Conservation (phyloP, 2,329 filamentous ascomycete species). For the Aspergillus unguis region DNA sequence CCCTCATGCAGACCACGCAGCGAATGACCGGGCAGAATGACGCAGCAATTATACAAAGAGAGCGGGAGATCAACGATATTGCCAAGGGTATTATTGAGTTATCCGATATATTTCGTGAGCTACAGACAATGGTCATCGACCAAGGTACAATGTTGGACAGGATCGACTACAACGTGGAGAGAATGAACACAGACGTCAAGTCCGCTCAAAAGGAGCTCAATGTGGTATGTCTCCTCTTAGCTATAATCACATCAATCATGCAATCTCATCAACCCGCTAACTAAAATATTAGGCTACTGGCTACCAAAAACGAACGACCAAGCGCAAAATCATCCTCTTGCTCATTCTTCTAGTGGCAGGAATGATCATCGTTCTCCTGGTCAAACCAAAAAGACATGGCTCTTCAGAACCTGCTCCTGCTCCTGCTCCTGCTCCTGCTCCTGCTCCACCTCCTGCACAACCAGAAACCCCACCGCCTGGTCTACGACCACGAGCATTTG, state of each 20-base stretch:
- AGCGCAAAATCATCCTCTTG: slow-evolving; percentile 89
- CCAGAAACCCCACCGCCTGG: slow-evolving; percentile 21
- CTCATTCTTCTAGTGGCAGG: slow-evolving; percentile 78
- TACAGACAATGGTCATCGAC: slow-evolving; percentile 93
- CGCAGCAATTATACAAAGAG: slow-evolving; percentile 79
- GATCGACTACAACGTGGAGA: slow-evolving; percentile 97
- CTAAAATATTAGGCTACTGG: slow-evolving; percentile 58
- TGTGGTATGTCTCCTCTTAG: slow-evolving; percentile 51
- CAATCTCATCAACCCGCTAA: slow-evolving; percentile 6
- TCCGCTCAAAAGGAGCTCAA: slow-evolving; percentile 88
- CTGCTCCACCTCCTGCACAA: slow-evolving; percentile 20
- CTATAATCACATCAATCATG: not conserved
- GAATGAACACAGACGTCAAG: slow-evolving; percentile 91
- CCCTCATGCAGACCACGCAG: slow-evolving; percentile 74
- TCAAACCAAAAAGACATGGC: slow-evolving; percentile 65
- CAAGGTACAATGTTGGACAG: slow-evolving; percentile 88
- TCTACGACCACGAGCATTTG: slow-evolving; percentile 19
- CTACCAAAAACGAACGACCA: slow-evolving; percentile 84
- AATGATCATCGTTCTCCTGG: slow-evolving; percentile 75
- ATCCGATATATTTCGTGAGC: slow-evolving; percentile 91
- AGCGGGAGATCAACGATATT: slow-evolving; percentile 96
- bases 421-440: slow-evolving; percentile 15
- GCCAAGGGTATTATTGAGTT: slow-evolving; percentile 97
- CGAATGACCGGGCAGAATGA: slow-evolving; percentile 63
- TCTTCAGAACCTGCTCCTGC: slow-evolving; percentile 16